Conservation (phyloP, 2,329 filamentous ascomycete genomes). For the Penicillium italicum region DNA sequence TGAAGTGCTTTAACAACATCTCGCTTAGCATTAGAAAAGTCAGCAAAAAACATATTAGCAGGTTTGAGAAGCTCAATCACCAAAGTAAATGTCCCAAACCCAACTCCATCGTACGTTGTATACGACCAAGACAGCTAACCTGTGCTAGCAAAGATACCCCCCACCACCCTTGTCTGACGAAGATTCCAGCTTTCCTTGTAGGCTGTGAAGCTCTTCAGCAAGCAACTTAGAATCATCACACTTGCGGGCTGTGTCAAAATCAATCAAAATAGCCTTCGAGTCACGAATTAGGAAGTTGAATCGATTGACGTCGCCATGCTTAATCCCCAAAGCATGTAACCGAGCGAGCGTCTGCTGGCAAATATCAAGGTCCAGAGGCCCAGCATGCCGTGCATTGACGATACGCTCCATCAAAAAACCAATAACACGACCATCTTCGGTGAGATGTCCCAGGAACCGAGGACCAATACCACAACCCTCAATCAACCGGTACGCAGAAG, state of each 20-base stretch:
- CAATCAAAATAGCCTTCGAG: neutral
- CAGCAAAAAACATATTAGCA: neutral
- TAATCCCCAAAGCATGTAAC: neutral
- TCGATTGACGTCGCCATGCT: neutral
- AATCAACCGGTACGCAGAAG: neutral
- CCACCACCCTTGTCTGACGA: neutral
- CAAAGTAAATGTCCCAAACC: neutral
- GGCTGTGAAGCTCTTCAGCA: neutral
- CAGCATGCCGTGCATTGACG: neutral
- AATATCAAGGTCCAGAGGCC: neutral
- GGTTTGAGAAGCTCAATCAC: neutral
- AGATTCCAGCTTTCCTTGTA: neutral
- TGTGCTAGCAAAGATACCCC: neutral
- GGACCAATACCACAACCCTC: neutral
- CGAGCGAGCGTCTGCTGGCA: neutral
- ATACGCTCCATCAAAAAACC: neutral
- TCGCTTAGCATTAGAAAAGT: neutral
- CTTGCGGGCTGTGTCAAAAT: neutral
- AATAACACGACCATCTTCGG: neutral
- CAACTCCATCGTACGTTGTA: neutral
- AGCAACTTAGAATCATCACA: neutral
- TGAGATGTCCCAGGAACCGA: neutral
- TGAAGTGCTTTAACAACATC: neutral
- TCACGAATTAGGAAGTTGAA: neutral
- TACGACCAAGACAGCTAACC: neutral